These are phyloP conservation scores for Phyllostachys edulis DNA, from an alignment of 176 grass and related monocot species.

Conservation along the genomic window DNA sequence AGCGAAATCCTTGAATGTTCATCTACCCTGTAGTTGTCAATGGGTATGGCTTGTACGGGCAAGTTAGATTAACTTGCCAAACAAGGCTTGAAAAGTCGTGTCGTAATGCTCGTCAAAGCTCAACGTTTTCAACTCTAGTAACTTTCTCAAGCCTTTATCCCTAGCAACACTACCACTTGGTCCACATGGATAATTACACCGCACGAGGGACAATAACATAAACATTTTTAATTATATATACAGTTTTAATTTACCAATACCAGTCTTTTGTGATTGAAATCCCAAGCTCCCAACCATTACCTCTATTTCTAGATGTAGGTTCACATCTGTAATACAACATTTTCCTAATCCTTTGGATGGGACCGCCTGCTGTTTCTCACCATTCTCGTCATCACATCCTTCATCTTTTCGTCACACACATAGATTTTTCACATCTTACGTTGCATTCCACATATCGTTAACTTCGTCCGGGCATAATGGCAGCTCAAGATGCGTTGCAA, in stretches of 20 bases:
- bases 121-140: neutral
- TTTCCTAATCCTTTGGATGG: neutral
- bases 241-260: too few species aligned
- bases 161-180: neutral
- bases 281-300: too few species aligned
- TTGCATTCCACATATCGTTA: too few species aligned
- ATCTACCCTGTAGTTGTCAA: neutral
- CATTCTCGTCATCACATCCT: too few species aligned
- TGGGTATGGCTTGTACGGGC: neutral
- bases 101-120: conserved; percentile 24
- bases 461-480: too few species aligned
- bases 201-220: neutral
- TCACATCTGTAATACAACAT: neutral
- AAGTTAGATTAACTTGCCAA: neutral
- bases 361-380: too few species aligned
- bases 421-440: too few species aligned
- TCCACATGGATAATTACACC: neutral
- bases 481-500: too few species aligned
- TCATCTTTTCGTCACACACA: too few species aligned
- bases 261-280: too few species aligned
- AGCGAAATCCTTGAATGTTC: neutral
- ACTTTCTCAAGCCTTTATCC: neutral
- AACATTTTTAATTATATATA: neutral
- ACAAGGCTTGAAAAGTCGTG: neutral
- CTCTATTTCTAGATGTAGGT: neutral